These are phyloP conservation scores for Annulohypoxylon stygium DNA, from an alignment of 495 filamentous ascomycete genomes.

Conservation along the genomic window DNA sequence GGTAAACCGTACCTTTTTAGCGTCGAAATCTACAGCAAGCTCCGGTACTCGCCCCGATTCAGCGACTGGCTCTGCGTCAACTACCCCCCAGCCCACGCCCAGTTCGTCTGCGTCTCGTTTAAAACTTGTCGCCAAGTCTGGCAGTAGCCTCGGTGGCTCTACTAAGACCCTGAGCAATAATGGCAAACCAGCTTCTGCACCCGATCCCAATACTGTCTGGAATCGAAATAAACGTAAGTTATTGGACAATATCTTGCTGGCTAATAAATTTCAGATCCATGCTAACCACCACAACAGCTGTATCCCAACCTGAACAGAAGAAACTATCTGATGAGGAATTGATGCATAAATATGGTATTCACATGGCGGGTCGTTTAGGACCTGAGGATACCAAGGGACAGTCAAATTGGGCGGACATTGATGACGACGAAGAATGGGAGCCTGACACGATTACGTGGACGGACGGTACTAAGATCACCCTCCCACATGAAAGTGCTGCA, in stretches of 20 bases:
- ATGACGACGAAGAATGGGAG: constrained; percentile 98
- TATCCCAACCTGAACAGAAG: constrained; percentile 83
- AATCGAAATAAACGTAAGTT: constrained; percentile 95
- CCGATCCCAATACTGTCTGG: constrained; percentile 86
- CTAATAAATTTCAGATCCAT: constrained; percentile 14
- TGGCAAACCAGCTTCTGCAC: constrained; percentile 64
- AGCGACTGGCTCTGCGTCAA: constrained; percentile 50
- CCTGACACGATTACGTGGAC: constrained; percentile 97
- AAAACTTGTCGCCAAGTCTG: constrained; percentile 67
- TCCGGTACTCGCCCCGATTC: constrained; percentile 66
- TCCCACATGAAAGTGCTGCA: constrained; percentile 69
- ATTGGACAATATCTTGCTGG: constrained; percentile 11
- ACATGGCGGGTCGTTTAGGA: constrained; percentile 91
- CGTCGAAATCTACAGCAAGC: constrained; percentile 63
- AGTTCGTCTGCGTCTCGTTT: constrained; percentile 57
- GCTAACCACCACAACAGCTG: constrained; percentile 65
- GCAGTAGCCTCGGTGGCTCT: constrained; percentile 61
- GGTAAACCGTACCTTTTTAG: constrained; percentile 89
- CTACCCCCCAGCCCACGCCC: constrained; percentile 55
- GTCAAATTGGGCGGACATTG: constrained; percentile 97
- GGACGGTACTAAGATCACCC: constrained; percentile 92
- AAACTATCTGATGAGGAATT: constrained; percentile 97
- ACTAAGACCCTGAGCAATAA: constrained; percentile 64
- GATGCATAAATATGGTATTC: constrained; percentile 90
- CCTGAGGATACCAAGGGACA: constrained; percentile 83